Evolutionary conservation across 805 yeast species (phyloP).

Genomic region (Grigorovia transvaalensis): DNA sequence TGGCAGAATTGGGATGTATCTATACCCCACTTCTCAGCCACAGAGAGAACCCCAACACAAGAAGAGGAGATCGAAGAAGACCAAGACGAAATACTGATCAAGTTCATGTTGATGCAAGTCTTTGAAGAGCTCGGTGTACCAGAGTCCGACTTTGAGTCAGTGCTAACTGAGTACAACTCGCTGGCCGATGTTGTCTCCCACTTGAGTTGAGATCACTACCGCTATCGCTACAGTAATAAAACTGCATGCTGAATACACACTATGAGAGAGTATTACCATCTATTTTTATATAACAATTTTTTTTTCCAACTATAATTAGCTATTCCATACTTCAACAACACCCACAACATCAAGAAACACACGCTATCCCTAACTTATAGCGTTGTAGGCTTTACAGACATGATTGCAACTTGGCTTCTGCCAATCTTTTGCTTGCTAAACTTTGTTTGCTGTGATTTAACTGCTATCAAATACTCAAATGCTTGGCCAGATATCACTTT

Average conservation of each 20-base stretch:
- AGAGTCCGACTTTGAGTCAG: constrained; percentile 4
- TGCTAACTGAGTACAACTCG: constrained; percentile 1
- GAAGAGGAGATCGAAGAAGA: background rate
- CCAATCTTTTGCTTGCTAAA: background rate
- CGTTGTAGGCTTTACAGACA: background rate
- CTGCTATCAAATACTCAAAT: background rate
- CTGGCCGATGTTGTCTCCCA: constrained; percentile 2
- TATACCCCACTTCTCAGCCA: background rate
- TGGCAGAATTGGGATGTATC: background rate
- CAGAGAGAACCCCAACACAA: background rate
- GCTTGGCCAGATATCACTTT: constrained; percentile 28
- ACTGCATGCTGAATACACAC: no score
- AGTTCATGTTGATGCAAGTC: constrained; percentile 2
- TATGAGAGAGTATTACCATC: no score
- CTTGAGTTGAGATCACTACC: background rate
- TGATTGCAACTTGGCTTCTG: background rate
- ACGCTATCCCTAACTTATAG: background rate
- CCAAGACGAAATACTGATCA: constrained; percentile 3
- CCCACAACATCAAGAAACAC: background rate
- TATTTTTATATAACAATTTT: no score
- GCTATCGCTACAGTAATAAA: no score
- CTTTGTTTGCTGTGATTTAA: background rate
- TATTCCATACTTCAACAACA: no score
- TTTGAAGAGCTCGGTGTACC: constrained; percentile 1
- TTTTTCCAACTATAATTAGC: no score